Conservation (phyloP, 1,284 basidiomycete species). For the Veloporphyrellus conicus region DNA sequence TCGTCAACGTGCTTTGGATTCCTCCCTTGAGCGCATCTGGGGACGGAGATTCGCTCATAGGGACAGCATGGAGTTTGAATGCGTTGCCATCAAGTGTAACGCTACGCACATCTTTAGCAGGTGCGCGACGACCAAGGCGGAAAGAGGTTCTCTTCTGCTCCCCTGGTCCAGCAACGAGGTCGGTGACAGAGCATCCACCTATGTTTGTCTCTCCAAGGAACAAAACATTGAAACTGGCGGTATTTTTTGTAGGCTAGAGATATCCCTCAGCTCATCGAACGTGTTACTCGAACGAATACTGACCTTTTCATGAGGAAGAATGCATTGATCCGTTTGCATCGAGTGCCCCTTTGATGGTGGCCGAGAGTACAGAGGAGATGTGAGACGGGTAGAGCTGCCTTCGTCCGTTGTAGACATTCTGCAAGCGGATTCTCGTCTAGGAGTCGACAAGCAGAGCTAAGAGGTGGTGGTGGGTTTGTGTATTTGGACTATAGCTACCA, state of each 20-base stretch:
- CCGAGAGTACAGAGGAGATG: slow-evolving; percentile 11
- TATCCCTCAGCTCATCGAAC: slow-evolving; percentile 9
- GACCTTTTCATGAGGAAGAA: slow-evolving; percentile 6
- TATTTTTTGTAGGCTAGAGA: no score
- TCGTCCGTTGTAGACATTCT: slow-evolving; percentile 22
- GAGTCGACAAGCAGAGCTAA: not conserved
- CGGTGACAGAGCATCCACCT: slow-evolving; percentile 19
- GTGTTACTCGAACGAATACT: not conserved
- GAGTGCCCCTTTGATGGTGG: slow-evolving; percentile 14
- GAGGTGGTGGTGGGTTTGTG: not conserved
- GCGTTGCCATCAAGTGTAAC: slow-evolving; percentile 17
- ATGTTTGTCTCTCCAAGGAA: slow-evolving; percentile 24
- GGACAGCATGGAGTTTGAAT: slow-evolving; percentile 14
- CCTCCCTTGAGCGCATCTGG: not conserved
- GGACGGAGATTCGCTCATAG: slow-evolving; percentile 5
- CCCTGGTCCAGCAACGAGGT: slow-evolving; percentile 14
- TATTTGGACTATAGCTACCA: not conserved
- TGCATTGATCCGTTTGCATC: not conserved
- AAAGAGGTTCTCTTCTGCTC: not conserved
- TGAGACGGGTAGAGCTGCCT: slow-evolving; percentile 2
- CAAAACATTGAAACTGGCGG: slow-evolving; percentile 16
- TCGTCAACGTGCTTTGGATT: slow-evolving; percentile 8
- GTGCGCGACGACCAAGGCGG: not conserved
- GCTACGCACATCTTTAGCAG: slow-evolving; percentile 3
- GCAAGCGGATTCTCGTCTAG: not conserved